Evolutionary conservation across 441 rosid genomes (phyloP).

Genomic region (Pelargonium fulgidum): DNA sequence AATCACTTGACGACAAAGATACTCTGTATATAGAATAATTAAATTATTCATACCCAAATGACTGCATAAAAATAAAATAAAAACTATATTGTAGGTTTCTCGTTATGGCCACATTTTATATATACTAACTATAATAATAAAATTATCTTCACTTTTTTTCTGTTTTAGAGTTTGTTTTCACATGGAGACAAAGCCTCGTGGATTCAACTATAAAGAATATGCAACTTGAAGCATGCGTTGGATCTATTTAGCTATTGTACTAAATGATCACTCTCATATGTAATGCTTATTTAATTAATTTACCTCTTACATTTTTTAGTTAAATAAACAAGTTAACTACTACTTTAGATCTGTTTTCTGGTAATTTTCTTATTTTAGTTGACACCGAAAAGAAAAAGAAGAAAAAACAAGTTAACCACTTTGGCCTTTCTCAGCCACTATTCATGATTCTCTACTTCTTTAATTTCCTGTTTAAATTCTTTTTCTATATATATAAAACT

Average conservation of each 20-base stretch:
- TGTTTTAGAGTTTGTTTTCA: not conserved
- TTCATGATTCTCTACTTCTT: not conserved
- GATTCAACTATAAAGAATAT: not conserved
- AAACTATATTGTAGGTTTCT: not conserved
- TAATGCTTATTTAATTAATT: not conserved
- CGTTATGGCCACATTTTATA: not conserved
- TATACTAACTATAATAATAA: not conserved
- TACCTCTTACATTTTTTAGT: not conserved
- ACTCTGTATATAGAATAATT: not conserved
- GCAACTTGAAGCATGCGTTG: not conserved
- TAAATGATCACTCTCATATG: not conserved
- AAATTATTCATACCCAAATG: not conserved
- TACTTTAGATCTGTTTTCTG: too few relatives aligned
- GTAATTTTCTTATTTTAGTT: too few relatives aligned
- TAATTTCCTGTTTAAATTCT: too few relatives aligned
- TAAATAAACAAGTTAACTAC: not conserved
- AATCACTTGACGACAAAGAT: not conserved
- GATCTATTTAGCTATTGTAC: too few relatives aligned
- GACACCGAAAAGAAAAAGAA: too few relatives aligned
- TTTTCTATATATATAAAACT: too few relatives aligned
- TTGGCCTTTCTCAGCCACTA: not conserved
- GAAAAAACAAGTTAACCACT: not conserved
- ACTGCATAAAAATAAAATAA: not conserved
- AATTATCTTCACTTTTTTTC: not conserved
- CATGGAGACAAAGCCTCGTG: conserved; percentile 4